These are phyloP conservation scores for Acanthamoeba divionensis DNA, from an alignment of 208 protist species.

Conservation along the genomic window DNA sequence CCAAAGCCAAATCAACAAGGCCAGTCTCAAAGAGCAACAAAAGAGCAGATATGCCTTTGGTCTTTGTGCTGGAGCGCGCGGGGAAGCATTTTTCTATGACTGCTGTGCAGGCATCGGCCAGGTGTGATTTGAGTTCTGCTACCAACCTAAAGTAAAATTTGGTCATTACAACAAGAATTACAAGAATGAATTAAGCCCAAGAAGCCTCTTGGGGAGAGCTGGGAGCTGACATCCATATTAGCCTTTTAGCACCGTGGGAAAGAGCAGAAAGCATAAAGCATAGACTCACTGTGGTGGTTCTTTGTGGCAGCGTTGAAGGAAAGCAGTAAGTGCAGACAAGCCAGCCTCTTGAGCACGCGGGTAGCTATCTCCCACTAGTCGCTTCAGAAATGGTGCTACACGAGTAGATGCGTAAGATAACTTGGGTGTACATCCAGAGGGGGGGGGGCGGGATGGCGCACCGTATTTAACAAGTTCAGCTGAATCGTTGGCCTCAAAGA, in stretches of 20 bases:
- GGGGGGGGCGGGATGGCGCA: too few relatives aligned
- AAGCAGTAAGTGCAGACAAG: not conserved
- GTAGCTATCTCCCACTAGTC: constrained; percentile 13
- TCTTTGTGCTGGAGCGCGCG: not conserved
- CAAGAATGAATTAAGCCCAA: too few relatives aligned
- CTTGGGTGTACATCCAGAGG: too few relatives aligned
- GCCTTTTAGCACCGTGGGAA: too few relatives aligned
- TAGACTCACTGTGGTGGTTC: not conserved
- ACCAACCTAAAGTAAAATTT: too few relatives aligned
- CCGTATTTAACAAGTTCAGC: not conserved
- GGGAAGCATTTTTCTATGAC: constrained; percentile 22
- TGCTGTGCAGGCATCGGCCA: not conserved
- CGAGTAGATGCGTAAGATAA: not conserved
- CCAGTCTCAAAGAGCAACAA: not conserved
- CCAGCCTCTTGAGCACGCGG: constrained; percentile 9
- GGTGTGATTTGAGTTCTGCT: not conserved
- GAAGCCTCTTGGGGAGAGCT: too few relatives aligned
- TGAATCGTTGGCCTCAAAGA: not conserved
- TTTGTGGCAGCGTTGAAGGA: not conserved
- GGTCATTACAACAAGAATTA: too few relatives aligned
- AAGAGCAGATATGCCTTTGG: not conserved
- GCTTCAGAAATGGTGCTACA: constrained; percentile 17
- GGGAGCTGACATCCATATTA: not conserved
- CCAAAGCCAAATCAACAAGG: not conserved
- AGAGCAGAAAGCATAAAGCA: too few relatives aligned